phyloP scores from a whole-genome alignment of 768 basidiomycete genomes.

The Megacollybia marginata region DNA sequence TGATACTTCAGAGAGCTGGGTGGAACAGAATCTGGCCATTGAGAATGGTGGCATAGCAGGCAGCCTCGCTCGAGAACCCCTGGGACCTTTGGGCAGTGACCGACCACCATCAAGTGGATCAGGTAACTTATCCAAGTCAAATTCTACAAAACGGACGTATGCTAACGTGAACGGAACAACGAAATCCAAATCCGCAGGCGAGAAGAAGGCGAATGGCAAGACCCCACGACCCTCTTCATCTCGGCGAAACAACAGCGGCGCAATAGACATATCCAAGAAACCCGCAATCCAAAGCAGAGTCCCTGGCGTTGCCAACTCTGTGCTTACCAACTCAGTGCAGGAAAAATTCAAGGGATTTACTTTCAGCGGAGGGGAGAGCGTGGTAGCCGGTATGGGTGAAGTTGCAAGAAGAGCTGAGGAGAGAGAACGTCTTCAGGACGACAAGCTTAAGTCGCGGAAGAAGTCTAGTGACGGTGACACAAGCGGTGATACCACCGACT shows the following conservation, averaged over 20 bases:
- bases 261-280: not conserved
- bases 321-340: constrained; percentile 83
- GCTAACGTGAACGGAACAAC: not conserved
- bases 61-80: constrained; percentile 45
- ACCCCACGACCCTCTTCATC: not conserved
- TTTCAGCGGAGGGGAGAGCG: constrained; percentile 69
- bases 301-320: not conserved
- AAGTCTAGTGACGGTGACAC: constrained; percentile 43
- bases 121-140: not conserved
- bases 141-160: not conserved
- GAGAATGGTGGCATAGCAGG: constrained; percentile 1
- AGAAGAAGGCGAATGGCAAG: not conserved
- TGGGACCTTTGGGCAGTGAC: constrained; percentile 73
- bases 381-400: constrained; percentile 38
- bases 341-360: constrained; percentile 97
- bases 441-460: constrained; percentile 25
- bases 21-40: constrained; percentile 36
- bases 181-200: not conserved
- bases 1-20: constrained; percentile 43
- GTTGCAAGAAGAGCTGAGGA: constrained; percentile 20
- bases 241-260: not conserved
- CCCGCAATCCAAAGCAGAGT: not conserved
- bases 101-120: constrained; percentile 2
- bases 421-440: constrained; percentile 19
- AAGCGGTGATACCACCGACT: constrained; percentile 53